Evolutionary conservation across 768 basidiomycete genomes (phyloP), one percentile per base, ranked within the genome.

Genomic region (Auricularia sp.): DNA sequence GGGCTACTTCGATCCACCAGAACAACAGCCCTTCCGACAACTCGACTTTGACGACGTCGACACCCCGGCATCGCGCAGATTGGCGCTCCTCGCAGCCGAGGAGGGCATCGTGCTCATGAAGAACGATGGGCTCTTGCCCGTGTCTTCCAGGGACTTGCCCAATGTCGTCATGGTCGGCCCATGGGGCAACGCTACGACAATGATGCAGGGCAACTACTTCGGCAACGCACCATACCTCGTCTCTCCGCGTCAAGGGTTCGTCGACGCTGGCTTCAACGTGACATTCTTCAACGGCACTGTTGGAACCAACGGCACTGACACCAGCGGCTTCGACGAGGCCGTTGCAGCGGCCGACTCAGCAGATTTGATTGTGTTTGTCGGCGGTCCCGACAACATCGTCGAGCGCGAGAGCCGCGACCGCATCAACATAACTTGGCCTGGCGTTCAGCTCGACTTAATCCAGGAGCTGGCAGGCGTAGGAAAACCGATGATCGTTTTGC

Each of bases 41-140:
- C 75, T 85, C 18, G 71, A 68, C 44, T 84, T 80, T 78, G 71
- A 74, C 4, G 77, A 81, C 65, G 77, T 86, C 67, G 82, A 83
- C 69, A 78, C 77, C 0, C 77, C 79, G 3, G 61, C 70, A 7
- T 78, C 83, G 1, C 82, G 81, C 66, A 69, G 75, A 18, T 76
- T 86, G 14, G 83, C 83, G 2, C 74, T 81, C 69, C 75, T 76
- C 62, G 82, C 81, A 34, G 83, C 83, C 3, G 72, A 79, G 3
- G 81, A 84, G 69, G 82, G 83, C 24, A 78, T 85, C 3, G 83
- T 83, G 18, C 76, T 88, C 5, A 75, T 88, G 16, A 87, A 88
- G 76, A 89, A 87, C 69, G 83, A 85, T 65, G 81, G 80, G 14
- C 79, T 78, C 5, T 75, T 89, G 2, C 87, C 86, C 2, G 11